phyloP scores from a whole-genome alignment of 805 yeast species.

The Cephaloascus albidus region DNA sequence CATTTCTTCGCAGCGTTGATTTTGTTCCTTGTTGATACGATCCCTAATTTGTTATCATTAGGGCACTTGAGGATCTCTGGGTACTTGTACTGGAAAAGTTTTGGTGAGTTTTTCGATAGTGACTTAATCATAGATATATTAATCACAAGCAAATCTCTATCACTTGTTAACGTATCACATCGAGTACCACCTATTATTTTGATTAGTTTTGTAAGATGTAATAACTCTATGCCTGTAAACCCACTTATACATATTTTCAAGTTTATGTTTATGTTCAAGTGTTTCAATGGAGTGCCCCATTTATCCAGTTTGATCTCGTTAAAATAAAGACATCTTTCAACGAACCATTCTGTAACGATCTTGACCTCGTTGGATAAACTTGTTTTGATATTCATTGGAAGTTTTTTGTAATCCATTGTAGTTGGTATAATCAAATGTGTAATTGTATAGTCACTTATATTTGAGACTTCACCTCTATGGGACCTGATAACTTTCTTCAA shows the following conservation, averaged over 20 bases:
- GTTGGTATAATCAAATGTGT: slow-evolving; percentile 23
- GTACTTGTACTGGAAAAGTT: slow-evolving; percentile 25
- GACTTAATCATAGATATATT: slow-evolving; percentile 39
- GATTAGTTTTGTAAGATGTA: slow-evolving; percentile 62
- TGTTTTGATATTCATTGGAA: slow-evolving; percentile 11
- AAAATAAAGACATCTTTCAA: slow-evolving; percentile 65
- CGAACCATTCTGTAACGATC: slow-evolving; percentile 69
- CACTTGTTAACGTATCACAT: slow-evolving; percentile 35
- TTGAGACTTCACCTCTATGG: slow-evolving; percentile 29
- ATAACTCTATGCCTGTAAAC: slow-evolving; percentile 64
- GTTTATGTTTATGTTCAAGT: slow-evolving; percentile 10
- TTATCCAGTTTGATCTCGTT: slow-evolving; percentile 37
- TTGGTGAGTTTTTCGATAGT: slow-evolving; percentile 27
- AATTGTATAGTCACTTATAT: slow-evolving; percentile 11
- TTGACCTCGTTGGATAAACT: slow-evolving; percentile 8
- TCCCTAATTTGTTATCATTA: slow-evolving; percentile 17
- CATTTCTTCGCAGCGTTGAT: slow-evolving; percentile 49
- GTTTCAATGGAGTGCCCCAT: slow-evolving; percentile 54
- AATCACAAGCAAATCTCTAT: slow-evolving; percentile 48
- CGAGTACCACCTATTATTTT: slow-evolving; percentile 41
- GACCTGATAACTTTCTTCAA: slow-evolving; percentile 32
- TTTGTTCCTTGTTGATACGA: slow-evolving; percentile 40
- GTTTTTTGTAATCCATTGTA: slow-evolving; percentile 15
- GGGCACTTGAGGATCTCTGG: slow-evolving; percentile 22
- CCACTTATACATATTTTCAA: slow-evolving; percentile 54